Conservation (phyloP, 179 eudicot species). For the Spergularia azorica region DNA sequence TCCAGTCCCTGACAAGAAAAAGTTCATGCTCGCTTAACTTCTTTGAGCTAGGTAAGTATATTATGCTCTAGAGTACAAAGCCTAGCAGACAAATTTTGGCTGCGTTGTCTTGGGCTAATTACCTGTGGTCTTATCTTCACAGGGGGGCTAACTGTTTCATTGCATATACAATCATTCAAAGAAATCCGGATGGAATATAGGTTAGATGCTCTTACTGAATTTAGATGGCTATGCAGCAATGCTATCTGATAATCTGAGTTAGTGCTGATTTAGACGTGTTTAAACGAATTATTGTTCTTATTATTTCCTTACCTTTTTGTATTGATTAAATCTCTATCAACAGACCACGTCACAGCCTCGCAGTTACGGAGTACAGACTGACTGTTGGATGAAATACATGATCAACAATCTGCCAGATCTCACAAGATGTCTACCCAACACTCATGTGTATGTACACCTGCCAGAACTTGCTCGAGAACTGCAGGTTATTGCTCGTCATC, state of each 20-base stretch:
- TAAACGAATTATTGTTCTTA: no score
- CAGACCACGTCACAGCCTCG: neutral
- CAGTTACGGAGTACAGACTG: neutral
- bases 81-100: neutral
- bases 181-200: no score
- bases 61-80: neutral
- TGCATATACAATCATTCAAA: no score
- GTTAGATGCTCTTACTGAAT: no score
- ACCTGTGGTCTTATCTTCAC: neutral
- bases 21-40: neutral
- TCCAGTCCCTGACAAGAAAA: constrained; percentile 1
- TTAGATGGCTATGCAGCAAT: no score
- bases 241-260: no score
- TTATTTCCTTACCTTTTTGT: no score
- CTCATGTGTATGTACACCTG: no score
- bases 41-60: neutral
- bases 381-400: neutral
- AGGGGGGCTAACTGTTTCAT: no score
- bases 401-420: neutral
- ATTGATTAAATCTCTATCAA: neutral
- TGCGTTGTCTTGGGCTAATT: no score
- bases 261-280: no score
- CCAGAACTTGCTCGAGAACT: neutral
- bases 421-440: neutral
- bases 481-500: constrained; percentile 9